These are phyloP conservation scores for Penicillium longicatenatum DNA, from an alignment of 495 filamentous ascomycete species.

Conservation along the genomic window DNA sequence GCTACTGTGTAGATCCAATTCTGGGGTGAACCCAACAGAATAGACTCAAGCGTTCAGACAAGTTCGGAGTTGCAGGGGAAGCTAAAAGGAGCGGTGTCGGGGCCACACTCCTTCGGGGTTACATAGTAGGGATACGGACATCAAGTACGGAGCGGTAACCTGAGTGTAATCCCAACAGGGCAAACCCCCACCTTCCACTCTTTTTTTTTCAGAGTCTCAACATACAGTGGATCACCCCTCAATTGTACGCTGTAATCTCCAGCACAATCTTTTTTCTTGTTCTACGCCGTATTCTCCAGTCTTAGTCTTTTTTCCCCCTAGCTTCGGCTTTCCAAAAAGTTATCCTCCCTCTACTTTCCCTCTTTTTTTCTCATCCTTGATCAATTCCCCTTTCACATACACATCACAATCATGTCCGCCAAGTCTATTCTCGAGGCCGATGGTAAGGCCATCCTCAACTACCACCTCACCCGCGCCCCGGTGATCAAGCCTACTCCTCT, in stretches of 20 bases:
- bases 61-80: neutral
- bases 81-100: conserved; percentile 3
- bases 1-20: conserved; percentile 13
- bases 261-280: conserved; percentile 32
- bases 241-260: conserved; percentile 42
- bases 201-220: conserved; percentile 17
- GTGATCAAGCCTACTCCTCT: conserved; percentile 98
- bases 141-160: conserved; percentile 1
- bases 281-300: conserved; percentile 29
- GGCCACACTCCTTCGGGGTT: too few relatives aligned
- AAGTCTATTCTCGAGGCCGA: conserved; percentile 99
- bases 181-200: conserved; percentile 10
- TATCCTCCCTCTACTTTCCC: conserved; percentile 14
- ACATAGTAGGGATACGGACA: neutral
- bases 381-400: conserved; percentile 17
- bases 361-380: conserved; percentile 15
- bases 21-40: conserved; percentile 9
- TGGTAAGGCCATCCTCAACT: conserved; percentile 99
- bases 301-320: conserved; percentile 10
- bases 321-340: conserved; percentile 12
- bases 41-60: neutral
- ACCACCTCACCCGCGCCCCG: conserved; percentile 97
- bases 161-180: conserved; percentile 6
- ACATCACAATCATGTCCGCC: conserved; percentile 83
- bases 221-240: conserved; percentile 24